A percentile compares a stretch with the other conserved stretches of the same genome.
Evolutionary conservation across 1,139 yeast genomes (phyloP).

Genomic region (Kodamaea derodonti): DNA sequence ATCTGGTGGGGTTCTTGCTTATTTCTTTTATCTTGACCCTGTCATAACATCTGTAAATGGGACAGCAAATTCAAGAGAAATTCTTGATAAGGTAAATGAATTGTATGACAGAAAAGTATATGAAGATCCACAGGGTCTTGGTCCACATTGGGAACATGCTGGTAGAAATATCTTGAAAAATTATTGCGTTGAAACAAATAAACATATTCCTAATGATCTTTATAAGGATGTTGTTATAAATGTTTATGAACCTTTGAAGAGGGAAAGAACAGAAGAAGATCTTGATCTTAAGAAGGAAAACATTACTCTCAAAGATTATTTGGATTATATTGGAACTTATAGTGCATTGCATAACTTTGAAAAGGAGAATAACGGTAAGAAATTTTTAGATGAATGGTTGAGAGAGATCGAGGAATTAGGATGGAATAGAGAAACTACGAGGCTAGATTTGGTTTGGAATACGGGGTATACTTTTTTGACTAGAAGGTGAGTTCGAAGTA

Average conservation of each 20-base stretch:
- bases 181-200: conserved; percentile 26
- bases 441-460: conserved; percentile 35
- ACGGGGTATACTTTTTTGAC: conserved; percentile 37
- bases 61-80: conserved; percentile 14
- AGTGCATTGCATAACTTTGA: conserved; percentile 36
- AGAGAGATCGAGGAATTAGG: conserved; percentile 29
- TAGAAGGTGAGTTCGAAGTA: conserved; percentile 7
- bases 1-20: conserved; percentile 39
- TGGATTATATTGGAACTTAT: conserved; percentile 34
- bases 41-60: conserved; percentile 28
- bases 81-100: conserved; percentile 20
- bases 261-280: conserved; percentile 12
- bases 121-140: conserved; percentile 31
- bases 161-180: conserved; percentile 35
- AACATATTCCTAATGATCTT: conserved; percentile 27
- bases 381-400: conserved; percentile 18
- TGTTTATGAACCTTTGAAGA: conserved; percentile 19
- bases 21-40: conserved; percentile 45
- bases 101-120: conserved; percentile 33
- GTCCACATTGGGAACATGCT: conserved; percentile 47
- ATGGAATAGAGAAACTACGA: conserved; percentile 30
- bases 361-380: conserved; percentile 24
- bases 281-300: conserved; percentile 22
- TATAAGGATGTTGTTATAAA: conserved; percentile 27
- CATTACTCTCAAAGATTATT: conserved; percentile 22